A percentile compares a stretch with the other conserved stretches of the same genome.
These are phyloP conservation scores for Cerrena zonata DNA, from an alignment of 1,284 basidiomycete species.

Conservation along the genomic window DNA sequence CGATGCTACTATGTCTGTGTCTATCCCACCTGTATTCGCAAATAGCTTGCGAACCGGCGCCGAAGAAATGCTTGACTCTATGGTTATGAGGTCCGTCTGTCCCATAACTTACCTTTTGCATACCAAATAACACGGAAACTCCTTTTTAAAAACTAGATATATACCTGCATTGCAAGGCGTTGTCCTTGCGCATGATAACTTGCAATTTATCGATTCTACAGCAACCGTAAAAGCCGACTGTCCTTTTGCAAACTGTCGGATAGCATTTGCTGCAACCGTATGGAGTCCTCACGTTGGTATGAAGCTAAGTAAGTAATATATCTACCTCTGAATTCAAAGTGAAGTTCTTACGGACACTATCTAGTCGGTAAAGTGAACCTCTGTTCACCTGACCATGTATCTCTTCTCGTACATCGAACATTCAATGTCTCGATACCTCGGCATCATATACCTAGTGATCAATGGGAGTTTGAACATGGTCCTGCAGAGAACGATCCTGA, in stretches of 20 bases:
- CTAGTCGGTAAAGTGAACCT: constrained; percentile 85
- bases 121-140: not conserved
- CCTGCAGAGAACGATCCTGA: constrained; percentile 73
- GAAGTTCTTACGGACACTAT: constrained; percentile 8
- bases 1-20: constrained; percentile 62
- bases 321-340: constrained; percentile 5
- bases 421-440: constrained; percentile 97
- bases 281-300: constrained; percentile 88
- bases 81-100: constrained; percentile 81
- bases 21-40: constrained; percentile 81
- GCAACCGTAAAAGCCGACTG: constrained; percentile 79
- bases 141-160: constrained; percentile 57
- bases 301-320: constrained; percentile 61
- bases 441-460: constrained; percentile 78
- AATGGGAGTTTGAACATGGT: constrained; percentile 85
- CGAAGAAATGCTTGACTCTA: constrained; percentile 83
- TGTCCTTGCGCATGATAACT: constrained; percentile 79
- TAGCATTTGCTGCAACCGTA: constrained; percentile 78
- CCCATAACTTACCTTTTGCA: not conserved
- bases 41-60: constrained; percentile 66
- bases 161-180: constrained; percentile 84
- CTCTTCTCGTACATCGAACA: constrained; percentile 85
- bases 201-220: constrained; percentile 62
- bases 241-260: constrained; percentile 75
- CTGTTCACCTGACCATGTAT: constrained; percentile 90